Percentiles rank a stretch among this genome's conserved stretches.
phyloP scores from a whole-genome alignment of 305 asterid species.

The Coffea humblotiana region DNA sequence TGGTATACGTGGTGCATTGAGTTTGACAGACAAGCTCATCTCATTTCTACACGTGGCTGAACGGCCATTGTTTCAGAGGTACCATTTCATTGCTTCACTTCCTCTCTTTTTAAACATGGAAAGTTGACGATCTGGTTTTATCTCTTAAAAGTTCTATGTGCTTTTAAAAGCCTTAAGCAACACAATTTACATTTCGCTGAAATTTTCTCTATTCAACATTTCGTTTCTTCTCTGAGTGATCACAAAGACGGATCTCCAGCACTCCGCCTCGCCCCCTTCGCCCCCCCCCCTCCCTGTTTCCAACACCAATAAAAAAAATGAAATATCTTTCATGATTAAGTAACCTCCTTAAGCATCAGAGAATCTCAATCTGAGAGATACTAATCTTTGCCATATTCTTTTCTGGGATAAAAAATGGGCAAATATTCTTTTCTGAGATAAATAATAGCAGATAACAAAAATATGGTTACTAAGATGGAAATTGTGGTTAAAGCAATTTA shows the following conservation, averaged over 20 bases:
- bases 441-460: neutral
- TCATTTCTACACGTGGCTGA: conserved; percentile 78
- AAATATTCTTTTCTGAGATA: too few species aligned
- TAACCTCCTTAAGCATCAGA: neutral
- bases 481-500: neutral
- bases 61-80: conserved; percentile 86
- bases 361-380: neutral
- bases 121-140: neutral
- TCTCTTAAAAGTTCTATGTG: neutral
- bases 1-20: conserved; percentile 97
- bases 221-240: neutral
- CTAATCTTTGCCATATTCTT: neutral
- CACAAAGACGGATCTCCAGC: neutral
- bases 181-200: neutral
- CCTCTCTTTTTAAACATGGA: neutral
- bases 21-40: conserved; percentile 83
- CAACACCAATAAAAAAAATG: neutral
- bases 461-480: neutral
- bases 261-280: neutral
- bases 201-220: neutral
- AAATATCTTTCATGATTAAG: neutral
- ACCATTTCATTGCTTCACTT: conserved; percentile 17
- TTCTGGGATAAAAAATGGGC: neutral
- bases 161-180: neutral
- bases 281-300: too few species aligned